phyloP scores from a whole-genome alignment of 441 rosid genomes.

The Bocquillonia castaneifolia region DNA sequence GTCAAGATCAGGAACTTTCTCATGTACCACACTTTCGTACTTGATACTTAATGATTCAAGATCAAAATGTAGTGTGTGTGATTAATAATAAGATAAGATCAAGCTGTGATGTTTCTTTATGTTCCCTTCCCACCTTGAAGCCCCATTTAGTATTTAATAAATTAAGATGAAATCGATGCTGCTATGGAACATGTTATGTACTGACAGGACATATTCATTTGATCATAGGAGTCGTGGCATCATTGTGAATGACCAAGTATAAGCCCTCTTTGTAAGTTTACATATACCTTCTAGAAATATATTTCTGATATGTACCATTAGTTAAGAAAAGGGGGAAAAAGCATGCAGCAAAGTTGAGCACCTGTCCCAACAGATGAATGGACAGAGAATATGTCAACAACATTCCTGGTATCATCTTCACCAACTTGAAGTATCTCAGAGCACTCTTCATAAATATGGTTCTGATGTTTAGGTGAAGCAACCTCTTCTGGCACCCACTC shows the following conservation, averaged over 20 bases:
- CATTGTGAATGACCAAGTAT: background rate
- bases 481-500: conserved; percentile 91
- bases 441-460: conserved; percentile 34
- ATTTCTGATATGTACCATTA: background rate
- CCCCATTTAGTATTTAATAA: background rate
- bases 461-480: conserved; percentile 26
- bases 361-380: conserved; percentile 54
- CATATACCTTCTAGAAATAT: background rate
- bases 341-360: conserved; percentile 20
- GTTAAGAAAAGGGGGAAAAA: conserved; percentile 8
- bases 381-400: conserved; percentile 78
- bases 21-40: conserved; percentile 37
- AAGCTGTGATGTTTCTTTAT: background rate
- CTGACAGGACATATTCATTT: background rate
- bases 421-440: conserved; percentile 37
- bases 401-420: conserved; percentile 43
- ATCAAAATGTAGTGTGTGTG: conserved; percentile 2
- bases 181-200: background rate
- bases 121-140: background rate
- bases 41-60: conserved; percentile 2
- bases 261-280: background rate
- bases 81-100: background rate
- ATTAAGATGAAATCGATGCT: conserved; percentile 14
- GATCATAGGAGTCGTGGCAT: background rate
- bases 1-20: conserved; percentile 32